phyloP scores from a whole-genome alignment of 192 early-diverging fungal genomes.

The Thamnidium elegans region DNA sequence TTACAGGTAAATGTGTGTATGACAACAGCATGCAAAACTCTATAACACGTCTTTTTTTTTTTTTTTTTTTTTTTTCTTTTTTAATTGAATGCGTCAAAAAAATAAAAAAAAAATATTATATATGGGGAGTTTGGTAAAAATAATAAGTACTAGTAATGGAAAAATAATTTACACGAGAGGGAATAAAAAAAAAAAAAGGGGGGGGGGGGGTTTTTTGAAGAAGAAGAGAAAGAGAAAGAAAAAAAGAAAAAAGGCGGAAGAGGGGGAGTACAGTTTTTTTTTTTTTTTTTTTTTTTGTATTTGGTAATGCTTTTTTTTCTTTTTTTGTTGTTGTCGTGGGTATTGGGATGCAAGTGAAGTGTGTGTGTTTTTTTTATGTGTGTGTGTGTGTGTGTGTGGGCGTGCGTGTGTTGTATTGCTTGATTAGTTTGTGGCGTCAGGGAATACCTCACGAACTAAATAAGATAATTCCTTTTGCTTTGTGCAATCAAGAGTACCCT shows the following conservation, averaged over 20 bases:
- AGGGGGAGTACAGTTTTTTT: not conserved
- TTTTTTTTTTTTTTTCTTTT: constrained; percentile 12
- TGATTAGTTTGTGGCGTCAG: constrained; percentile 2
- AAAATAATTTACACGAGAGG: too few relatives aligned
- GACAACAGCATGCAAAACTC: not conserved
- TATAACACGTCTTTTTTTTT: not conserved
- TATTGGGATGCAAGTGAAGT: not conserved
- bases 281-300: too few relatives aligned
- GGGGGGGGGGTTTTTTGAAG: not conserved
- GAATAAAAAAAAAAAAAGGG: constrained; percentile 8
- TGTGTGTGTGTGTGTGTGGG: not conserved
- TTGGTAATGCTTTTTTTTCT: too few relatives aligned
- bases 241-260: not conserved
- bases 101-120: not conserved
- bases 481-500: constrained; percentile 25
- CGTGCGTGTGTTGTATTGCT: not conserved
- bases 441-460: constrained; percentile 33
- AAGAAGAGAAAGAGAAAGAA: not conserved
- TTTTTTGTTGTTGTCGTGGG: too few relatives aligned
- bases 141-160: not conserved
- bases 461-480: constrained; percentile 27
- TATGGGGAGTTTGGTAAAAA: constrained; percentile 22
- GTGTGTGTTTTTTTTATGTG: not conserved
- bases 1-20: too few relatives aligned
- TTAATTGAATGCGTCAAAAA: not conserved